These are phyloP conservation scores for Ustilago curta DNA, from an alignment of 1,284 basidiomycete species.

Conservation along the genomic window DNA sequence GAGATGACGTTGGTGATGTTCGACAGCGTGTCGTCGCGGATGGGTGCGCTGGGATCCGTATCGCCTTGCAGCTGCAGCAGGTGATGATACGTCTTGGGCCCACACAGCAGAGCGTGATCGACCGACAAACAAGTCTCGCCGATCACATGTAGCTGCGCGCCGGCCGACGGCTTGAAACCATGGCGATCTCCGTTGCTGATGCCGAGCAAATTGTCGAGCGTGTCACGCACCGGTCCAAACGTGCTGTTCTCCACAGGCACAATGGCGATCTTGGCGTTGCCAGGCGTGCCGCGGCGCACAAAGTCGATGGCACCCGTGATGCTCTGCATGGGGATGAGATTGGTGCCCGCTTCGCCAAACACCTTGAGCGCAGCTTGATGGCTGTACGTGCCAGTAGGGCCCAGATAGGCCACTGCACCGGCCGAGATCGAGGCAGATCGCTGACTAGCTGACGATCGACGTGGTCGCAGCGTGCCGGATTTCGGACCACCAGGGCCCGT, in stretches of 20 bases:
- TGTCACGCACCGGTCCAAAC: constrained; percentile 47
- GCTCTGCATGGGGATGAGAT: constrained; percentile 50
- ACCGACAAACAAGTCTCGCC: constrained; percentile 45
- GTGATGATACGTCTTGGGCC: constrained; percentile 49
- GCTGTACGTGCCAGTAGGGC: constrained; percentile 49
- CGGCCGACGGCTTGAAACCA: constrained; percentile 28
- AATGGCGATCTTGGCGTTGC: constrained; percentile 51
- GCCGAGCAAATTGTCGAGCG: constrained; percentile 41
- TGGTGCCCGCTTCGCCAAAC: constrained; percentile 38
- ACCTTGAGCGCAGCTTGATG: constrained; percentile 52
- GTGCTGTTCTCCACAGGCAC: constrained; percentile 52
- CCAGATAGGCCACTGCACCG: constrained; percentile 48
- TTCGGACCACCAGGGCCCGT: constrained; percentile 56
- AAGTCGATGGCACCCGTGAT: constrained; percentile 54
- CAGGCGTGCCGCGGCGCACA: constrained; percentile 45
- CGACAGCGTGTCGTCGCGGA: constrained; percentile 46
- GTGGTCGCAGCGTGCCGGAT: constrained; percentile 48
- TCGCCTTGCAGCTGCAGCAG: constrained; percentile 46
- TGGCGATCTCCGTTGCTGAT: constrained; percentile 47
- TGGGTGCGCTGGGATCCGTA: constrained; percentile 25
- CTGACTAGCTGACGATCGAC: constrained; percentile 38
- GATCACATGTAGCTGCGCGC: constrained; percentile 35
- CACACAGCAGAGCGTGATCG: constrained; percentile 50
- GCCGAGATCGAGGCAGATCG: constrained; percentile 51
- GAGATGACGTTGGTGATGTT: constrained; percentile 56